Evolutionary conservation across 2,329 filamentous ascomycete species (phyloP), one percentile per base, ranked within the genome.

Genomic region (Apiospora rasikravindrae): DNA sequence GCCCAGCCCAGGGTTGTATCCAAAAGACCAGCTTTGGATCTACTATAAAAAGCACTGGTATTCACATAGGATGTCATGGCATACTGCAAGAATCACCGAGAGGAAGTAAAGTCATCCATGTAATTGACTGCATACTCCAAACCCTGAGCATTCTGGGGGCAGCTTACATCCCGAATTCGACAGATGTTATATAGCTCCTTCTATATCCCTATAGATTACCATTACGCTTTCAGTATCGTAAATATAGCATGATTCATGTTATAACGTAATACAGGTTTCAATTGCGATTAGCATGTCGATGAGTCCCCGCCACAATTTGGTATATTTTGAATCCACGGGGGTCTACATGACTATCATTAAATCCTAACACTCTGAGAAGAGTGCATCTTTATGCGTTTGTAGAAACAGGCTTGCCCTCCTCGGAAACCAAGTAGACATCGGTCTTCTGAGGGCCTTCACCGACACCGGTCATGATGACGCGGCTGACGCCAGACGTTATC

Each of bases 401-500:
- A 14, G 79, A 82, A 26, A 82, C 80, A 45, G 84, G 81, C 77
- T 88, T 84, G 19, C 92, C 92, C 71, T 89, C 87, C 80, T 91
- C 92, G 74, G 88, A 89, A 73, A 97, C 89, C 74, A 98, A 84
- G 79, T 92, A 91, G 80, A 96, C 89, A 22, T 96, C 89, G 5
- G 94, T 93, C 86, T 90, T 94, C 75, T 92, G 84, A 0, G 96
- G 96, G 0, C 96, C 96, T 81, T 97, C 94, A 1, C 96, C 96
- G 61, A 99, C 96, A 70, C 92, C 89, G 1, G 97, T 98, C 85
- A 95, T 85, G 76, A 99, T 99, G 49, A 99, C 92, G 75, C 95
- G 90, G 83, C 92, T 94, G 6, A 99, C 91, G 37, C 96, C 96
- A 53, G 91, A 88, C 84, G 91, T 91, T 75, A 99, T 83, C 47